A percentile compares a stretch with the other conserved stretches of the same genome.
Evolutionary conservation across 1,284 basidiomycete genomes (phyloP).

Genomic region (Xanthoconium separans): DNA sequence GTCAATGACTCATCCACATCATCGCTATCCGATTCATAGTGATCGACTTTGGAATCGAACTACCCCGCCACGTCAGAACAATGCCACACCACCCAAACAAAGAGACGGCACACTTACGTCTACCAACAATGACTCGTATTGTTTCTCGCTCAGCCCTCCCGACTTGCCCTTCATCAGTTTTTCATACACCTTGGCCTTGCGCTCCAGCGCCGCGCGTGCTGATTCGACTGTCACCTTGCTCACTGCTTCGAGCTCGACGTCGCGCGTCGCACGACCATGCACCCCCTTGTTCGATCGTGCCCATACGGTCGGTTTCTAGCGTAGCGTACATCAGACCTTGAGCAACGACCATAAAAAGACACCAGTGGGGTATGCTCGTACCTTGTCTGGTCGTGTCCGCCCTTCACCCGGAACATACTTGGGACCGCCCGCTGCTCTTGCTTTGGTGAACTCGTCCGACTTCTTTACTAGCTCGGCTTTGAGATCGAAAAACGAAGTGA

Average conservation of each 20-base stretch:
- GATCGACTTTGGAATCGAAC: conserved; percentile 73
- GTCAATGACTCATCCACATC: conserved; percentile 71
- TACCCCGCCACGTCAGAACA: conserved; percentile 33
- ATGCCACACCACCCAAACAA: not conserved
- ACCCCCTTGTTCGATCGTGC: conserved; percentile 71
- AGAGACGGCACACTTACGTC: conserved; percentile 59
- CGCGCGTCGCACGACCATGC: conserved; percentile 54
- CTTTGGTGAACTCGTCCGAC: conserved; percentile 59
- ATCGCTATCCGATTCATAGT: conserved; percentile 65
- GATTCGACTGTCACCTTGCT: conserved; percentile 68
- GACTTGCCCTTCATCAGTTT: conserved; percentile 78
- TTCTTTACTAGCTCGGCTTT: conserved; percentile 70
- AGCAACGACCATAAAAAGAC: not conserved
- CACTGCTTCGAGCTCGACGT: conserved; percentile 64
- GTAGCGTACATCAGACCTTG: not conserved
- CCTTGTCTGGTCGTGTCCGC: conserved; percentile 61
- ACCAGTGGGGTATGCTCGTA: conserved; percentile 22
- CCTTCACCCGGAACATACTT: conserved; percentile 53
- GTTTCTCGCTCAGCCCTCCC: conserved; percentile 75
- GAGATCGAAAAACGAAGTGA: conserved; percentile 73
- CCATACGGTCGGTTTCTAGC: conserved; percentile 73
- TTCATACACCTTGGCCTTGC: conserved; percentile 83
- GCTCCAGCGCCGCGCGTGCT: conserved; percentile 66
- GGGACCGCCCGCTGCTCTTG: conserved; percentile 56
- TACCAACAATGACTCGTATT: conserved; percentile 74